A percentile compares a stretch with the other conserved stretches of the same genome.
Conservation (phyloP, 1,139 yeast genomes). For the Hemisphaericaspora lyxosophila region DNA sequence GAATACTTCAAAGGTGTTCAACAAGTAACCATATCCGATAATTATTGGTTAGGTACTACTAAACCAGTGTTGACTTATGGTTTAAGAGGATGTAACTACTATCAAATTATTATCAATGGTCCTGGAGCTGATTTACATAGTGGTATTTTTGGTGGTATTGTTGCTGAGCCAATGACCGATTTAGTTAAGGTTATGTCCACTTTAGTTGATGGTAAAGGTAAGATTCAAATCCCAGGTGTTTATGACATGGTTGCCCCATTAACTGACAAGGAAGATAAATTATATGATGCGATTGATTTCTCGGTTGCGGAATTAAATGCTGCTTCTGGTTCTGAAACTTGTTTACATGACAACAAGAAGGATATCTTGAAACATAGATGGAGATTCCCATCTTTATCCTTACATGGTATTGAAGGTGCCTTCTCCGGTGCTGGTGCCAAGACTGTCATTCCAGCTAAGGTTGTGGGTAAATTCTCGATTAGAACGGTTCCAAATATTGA, state of each 20-base stretch:
- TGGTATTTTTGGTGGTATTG: slow-evolving; percentile 95
- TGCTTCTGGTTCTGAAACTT: slow-evolving; percentile 85
- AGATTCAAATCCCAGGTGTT: slow-evolving; percentile 83
- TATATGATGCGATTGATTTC: slow-evolving; percentile 85
- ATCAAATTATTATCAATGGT: slow-evolving; percentile 76
- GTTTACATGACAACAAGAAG: slow-evolving; percentile 73
- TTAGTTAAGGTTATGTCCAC: slow-evolving; percentile 71
- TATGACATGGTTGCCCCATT: slow-evolving; percentile 94
- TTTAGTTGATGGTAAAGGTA: slow-evolving; percentile 79
- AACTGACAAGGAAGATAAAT: slow-evolving; percentile 70
- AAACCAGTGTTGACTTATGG: slow-evolving; percentile 98
- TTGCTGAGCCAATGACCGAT: slow-evolving; percentile 98
- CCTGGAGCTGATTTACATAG: slow-evolving; percentile 98
- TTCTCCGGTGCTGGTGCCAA: slow-evolving; percentile 94
- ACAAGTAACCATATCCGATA: slow-evolving; percentile 94
- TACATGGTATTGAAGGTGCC: slow-evolving; percentile 98
- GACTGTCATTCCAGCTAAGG: slow-evolving; percentile 96
- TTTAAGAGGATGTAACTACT: slow-evolving; percentile 93
- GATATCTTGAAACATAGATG: slow-evolving; percentile 95
- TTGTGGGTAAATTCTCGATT: slow-evolving; percentile 89
- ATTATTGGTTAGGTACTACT: slow-evolving; percentile 97
- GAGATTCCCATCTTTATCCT: slow-evolving; percentile 94
- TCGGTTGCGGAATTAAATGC: slow-evolving; percentile 80
- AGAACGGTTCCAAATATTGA: slow-evolving; percentile 96
- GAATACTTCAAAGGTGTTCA: slow-evolving; percentile 83